phyloP scores from a whole-genome alignment of 139 green algal species.

The Coccomyxa sp. region DNA sequence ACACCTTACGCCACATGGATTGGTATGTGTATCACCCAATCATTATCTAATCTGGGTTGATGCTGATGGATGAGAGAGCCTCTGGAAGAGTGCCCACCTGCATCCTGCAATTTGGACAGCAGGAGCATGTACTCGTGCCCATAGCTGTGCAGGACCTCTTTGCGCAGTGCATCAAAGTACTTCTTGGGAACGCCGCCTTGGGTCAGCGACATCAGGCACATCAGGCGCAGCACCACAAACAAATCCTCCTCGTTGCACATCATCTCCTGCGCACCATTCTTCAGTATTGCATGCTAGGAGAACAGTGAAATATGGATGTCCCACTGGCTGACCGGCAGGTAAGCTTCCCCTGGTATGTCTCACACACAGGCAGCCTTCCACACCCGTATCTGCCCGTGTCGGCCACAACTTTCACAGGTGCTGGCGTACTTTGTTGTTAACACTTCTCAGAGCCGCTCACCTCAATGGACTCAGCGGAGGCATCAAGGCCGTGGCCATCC shows the following conservation, averaged over 20 bases:
- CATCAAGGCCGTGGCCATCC: slow-evolving; percentile 54
- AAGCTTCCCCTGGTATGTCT: too few species aligned
- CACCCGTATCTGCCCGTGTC: too few species aligned
- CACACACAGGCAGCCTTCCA: too few species aligned
- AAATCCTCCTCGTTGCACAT: slow-evolving; percentile 57
- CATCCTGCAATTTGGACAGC: slow-evolving; percentile 59
- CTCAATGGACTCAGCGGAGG: slow-evolving; percentile 45
- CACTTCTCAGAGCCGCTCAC: slow-evolving; percentile 11
- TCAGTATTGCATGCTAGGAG: background rate
- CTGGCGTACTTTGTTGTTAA: too few species aligned
- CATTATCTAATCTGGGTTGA: background rate
- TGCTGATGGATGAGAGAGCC: background rate
- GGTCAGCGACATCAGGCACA: slow-evolving; percentile 68
- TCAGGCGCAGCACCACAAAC: slow-evolving; percentile 73
- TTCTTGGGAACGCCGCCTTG: slow-evolving; percentile 68
- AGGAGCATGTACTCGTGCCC: slow-evolving; percentile 83
- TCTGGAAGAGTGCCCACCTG: slow-evolving; percentile 26
- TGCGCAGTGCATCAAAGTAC: slow-evolving; percentile 64
- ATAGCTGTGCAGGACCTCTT: slow-evolving; percentile 78
- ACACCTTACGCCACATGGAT: background rate
- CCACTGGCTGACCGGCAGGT: too few species aligned
- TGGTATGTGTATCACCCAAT: background rate
- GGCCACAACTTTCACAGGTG: too few species aligned
- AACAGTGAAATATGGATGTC: too few species aligned
- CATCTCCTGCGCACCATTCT: slow-evolving; percentile 49